A percentile compares a stretch with the other conserved stretches of the same genome.
Evolutionary conservation across 805 yeast genomes (phyloP).

Genomic region (Hanseniaspora singularis): DNA sequence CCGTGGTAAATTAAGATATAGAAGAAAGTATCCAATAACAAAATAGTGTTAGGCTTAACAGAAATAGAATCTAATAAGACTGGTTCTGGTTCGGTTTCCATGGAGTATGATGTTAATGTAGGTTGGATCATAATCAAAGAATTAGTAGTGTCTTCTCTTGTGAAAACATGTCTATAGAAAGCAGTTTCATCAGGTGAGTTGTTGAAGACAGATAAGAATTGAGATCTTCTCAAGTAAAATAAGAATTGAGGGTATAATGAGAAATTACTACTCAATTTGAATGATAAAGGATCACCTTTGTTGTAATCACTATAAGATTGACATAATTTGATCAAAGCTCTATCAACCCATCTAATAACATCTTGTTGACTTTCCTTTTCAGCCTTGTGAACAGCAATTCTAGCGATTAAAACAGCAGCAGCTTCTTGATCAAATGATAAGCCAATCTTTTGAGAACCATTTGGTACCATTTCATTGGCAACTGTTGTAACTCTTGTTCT

Average conservation of each 20-base stretch:
- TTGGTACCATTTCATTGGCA: slow-evolving; percentile 39
- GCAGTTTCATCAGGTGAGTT: slow-evolving; percentile 99
- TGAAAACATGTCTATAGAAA: slow-evolving; percentile 82
- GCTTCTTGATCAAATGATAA: slow-evolving; percentile 94
- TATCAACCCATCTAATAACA: slow-evolving; percentile 87
- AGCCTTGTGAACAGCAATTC: slow-evolving; percentile 77
- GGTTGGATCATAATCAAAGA: slow-evolving; percentile 97
- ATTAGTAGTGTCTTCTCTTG: slow-evolving; percentile 84
- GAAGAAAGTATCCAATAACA: slow-evolving; percentile 89
- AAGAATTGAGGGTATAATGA: slow-evolving; percentile 89
- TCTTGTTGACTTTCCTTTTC: slow-evolving; percentile 84
- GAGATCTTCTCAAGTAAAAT: slow-evolving; percentile 90
- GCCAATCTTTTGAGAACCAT: slow-evolving; percentile 44
- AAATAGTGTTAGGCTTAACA: slow-evolving; percentile 73
- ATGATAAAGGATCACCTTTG: slow-evolving; percentile 71
- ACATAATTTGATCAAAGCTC: slow-evolving; percentile 78
- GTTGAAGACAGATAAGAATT: slow-evolving; percentile 88
- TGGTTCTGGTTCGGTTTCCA: slow-evolving; percentile 79
- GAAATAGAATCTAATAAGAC: slow-evolving; percentile 90
- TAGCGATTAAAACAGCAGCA: slow-evolving; percentile 85
- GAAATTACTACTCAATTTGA: slow-evolving; percentile 73
- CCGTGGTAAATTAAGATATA: slow-evolving; percentile 94
- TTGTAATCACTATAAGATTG: slow-evolving; percentile 88
- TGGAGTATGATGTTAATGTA: slow-evolving; percentile 72
- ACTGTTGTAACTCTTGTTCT: slow-evolving; percentile 86